A percentile compares a stretch with the other conserved stretches of the same genome.
Evolutionary conservation across 2,329 filamentous ascomycete genomes (phyloP).

Genomic region (Cadophora malorum): DNA sequence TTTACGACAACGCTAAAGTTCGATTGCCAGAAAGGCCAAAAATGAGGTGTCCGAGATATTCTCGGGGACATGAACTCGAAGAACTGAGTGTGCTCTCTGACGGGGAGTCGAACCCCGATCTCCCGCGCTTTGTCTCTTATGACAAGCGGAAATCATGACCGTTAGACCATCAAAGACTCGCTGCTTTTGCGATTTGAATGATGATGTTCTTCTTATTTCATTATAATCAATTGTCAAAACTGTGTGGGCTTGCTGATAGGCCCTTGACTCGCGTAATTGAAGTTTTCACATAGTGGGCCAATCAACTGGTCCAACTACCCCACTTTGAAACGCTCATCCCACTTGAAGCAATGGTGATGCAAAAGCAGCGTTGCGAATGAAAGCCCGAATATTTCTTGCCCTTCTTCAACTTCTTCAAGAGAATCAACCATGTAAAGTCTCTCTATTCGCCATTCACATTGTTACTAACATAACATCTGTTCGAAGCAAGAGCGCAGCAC

Average conservation of each 20-base stretch:
- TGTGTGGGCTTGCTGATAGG: not conserved
- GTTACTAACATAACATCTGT: no score
- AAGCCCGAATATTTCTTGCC: no score
- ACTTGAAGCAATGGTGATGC: not conserved
- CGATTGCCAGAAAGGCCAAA: no score
- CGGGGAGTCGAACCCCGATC: conserved; percentile 36
- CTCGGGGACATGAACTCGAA: conserved; percentile 29
- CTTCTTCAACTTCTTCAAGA: no score
- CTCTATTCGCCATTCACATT: no score
- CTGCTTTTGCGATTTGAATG: not conserved
- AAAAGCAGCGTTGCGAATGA: not conserved
- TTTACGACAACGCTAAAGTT: no score
- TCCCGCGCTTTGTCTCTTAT: conserved; percentile 34
- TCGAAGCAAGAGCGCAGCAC: no score
- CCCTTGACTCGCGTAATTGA: not conserved
- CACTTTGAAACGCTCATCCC: not conserved
- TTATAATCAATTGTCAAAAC: not conserved
- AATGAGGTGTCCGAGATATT: not conserved
- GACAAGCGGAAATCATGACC: conserved; percentile 50
- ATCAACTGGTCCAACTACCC: not conserved
- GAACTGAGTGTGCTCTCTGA: conserved; percentile 26
- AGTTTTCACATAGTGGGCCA: not conserved
- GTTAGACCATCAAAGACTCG: conserved; percentile 47
- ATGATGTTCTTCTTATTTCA: not conserved
- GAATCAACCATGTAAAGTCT: no score